Evolutionary conservation across 106 monocot genomes (phyloP).

Genomic region (Alisma plantagoaquatica): DNA sequence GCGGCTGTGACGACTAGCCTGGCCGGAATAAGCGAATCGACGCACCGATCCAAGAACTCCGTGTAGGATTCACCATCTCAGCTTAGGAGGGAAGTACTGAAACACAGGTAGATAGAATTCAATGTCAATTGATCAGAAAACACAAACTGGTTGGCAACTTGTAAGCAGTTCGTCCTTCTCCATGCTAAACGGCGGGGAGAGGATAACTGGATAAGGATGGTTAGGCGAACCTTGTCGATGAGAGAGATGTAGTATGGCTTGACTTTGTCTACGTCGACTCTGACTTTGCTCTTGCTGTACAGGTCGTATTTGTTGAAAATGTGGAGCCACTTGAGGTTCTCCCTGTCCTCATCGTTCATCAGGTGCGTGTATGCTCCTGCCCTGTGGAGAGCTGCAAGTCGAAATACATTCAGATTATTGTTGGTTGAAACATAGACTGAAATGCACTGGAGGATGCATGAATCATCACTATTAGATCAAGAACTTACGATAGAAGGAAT

Average conservation of each 20-base stretch:
- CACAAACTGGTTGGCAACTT: too few relatives aligned
- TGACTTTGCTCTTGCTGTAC: slow-evolving; percentile 93
- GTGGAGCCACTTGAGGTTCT: slow-evolving; percentile 87
- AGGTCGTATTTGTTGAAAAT: slow-evolving; percentile 93
- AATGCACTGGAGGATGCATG: neutral
- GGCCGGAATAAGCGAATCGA: too few relatives aligned
- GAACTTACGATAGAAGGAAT: too few relatives aligned
- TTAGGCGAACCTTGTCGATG: slow-evolving; percentile 62
- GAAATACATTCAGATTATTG: neutral
- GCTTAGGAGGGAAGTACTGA: slow-evolving; percentile 70
- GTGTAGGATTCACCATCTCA: slow-evolving; percentile 72
- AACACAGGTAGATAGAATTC: too few relatives aligned
- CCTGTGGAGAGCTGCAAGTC: slow-evolving; percentile 56
- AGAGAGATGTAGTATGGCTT: slow-evolving; percentile 90
- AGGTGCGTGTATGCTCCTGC: slow-evolving; percentile 64
- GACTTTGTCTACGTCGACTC: slow-evolving; percentile 78
- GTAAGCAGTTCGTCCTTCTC: too few relatives aligned
- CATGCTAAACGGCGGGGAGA: too few relatives aligned
- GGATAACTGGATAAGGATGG: too few relatives aligned
- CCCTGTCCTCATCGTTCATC: slow-evolving; percentile 88
- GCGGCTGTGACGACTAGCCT: too few relatives aligned
- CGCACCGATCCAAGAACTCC: too few relatives aligned
- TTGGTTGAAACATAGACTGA: neutral
- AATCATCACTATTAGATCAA: too few relatives aligned
- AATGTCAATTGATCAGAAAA: too few relatives aligned